A percentile compares a stretch with the other conserved stretches of the same genome.
phyloP scores from a whole-genome alignment of 2,329 filamentous ascomycete genomes.

The Achaetomium macrosporum region DNA sequence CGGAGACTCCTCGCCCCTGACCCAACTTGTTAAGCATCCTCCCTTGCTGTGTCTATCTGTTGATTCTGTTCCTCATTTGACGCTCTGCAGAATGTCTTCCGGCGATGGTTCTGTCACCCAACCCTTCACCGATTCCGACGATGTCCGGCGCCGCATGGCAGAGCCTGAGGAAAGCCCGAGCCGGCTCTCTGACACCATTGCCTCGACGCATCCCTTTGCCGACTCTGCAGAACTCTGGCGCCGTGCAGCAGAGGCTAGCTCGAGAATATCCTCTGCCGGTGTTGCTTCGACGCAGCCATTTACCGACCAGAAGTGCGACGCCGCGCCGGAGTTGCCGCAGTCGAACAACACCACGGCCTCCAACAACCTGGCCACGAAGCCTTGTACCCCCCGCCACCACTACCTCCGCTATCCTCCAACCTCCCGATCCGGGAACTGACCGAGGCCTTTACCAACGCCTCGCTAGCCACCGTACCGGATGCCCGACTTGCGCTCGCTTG shows the following conservation, averaged over 20 bases:
- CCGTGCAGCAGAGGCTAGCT: neutral
- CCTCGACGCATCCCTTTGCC: neutral
- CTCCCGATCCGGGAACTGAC: neutral
- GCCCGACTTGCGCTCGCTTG: neutral
- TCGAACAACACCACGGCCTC: too few species aligned
- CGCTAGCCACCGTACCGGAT: neutral
- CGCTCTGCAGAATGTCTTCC: too few species aligned
- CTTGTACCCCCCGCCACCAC: too few species aligned
- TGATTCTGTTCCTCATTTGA: too few species aligned
- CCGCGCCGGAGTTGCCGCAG: too few species aligned
- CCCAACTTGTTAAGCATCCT: too few species aligned
- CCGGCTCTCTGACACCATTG: too few species aligned
- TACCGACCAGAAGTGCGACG: neutral
- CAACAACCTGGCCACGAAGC: too few species aligned
- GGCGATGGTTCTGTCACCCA: neutral
- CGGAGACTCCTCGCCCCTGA: too few species aligned
- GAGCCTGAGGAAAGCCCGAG: too few species aligned
- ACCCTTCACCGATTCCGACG: neutral
- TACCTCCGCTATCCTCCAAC: neutral
- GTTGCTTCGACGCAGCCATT: neutral
- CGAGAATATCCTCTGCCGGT: too few species aligned
- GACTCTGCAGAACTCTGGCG: neutral
- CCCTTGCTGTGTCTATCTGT: too few species aligned
- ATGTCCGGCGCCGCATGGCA: neutral
- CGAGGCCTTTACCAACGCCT: neutral